Conservation (phyloP, 2,329 filamentous ascomycete genomes). For the Ilyonectria mors-panacis region DNA sequence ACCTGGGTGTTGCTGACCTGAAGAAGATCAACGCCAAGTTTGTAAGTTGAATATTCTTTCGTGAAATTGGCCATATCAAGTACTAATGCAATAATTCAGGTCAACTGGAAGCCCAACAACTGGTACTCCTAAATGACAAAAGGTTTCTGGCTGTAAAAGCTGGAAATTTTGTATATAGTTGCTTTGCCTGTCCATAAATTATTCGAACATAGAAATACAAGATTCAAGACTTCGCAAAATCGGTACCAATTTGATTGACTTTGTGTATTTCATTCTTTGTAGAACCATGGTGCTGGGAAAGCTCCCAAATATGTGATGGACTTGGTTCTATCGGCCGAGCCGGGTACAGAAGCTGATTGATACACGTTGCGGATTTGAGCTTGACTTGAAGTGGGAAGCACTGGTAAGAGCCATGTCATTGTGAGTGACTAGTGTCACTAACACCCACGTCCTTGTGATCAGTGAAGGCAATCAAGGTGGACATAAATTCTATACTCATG, state of each 20-base stretch:
- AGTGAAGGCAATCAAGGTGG: neutral
- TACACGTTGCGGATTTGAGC: neutral
- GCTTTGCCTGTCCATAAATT: conserved; percentile 7
- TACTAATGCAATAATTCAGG: conserved; percentile 21
- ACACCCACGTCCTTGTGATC: neutral
- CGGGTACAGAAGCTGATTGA: neutral
- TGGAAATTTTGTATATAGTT: conserved; percentile 37
- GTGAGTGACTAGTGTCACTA: neutral
- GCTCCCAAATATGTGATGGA: neutral
- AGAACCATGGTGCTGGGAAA: neutral
- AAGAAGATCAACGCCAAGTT: conserved; percentile 52
- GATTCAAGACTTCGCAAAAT: conserved; percentile 1
- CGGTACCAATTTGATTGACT: too few relatives aligned
- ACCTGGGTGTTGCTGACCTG: conserved; percentile 58
- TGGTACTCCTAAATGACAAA: conserved; percentile 40
- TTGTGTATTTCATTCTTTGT: too few relatives aligned
- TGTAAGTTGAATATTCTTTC: conserved; percentile 28
- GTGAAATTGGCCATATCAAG: neutral
- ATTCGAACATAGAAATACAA: conserved; percentile 6
- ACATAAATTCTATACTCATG: too few relatives aligned
- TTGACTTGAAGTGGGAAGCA: neutral
- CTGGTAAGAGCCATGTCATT: neutral
- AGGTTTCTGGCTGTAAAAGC: neutral
- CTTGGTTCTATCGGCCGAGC: neutral
- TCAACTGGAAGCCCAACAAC: conserved; percentile 47